A percentile compares a stretch with the other conserved stretches of the same genome.
phyloP scores from a whole-genome alignment of 805 yeast species.

The Candida ortonii region DNA sequence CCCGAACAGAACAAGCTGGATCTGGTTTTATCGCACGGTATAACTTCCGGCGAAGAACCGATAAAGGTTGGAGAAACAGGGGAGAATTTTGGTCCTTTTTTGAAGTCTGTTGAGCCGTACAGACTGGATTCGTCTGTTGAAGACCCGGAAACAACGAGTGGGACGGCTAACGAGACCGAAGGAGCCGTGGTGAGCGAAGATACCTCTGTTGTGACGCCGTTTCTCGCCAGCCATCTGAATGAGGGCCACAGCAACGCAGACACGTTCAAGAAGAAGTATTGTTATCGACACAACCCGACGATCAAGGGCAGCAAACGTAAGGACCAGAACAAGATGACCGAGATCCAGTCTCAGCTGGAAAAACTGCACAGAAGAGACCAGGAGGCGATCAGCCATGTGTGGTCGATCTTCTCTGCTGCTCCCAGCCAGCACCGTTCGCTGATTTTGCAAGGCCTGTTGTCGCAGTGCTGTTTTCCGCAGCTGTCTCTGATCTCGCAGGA shows the following conservation, averaged over 20 bases:
- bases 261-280: conserved; percentile 64
- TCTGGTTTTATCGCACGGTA: conserved; percentile 17
- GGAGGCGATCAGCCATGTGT: conserved; percentile 73
- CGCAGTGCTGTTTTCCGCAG: conserved; percentile 95
- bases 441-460: conserved; percentile 76
- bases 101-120: no score
- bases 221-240: conserved; percentile 32
- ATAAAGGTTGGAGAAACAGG: background rate
- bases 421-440: conserved; percentile 67
- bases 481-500: conserved; percentile 81
- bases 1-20: conserved; percentile 21
- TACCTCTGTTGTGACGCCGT: conserved; percentile 34
- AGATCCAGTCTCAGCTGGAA: conserved; percentile 57
- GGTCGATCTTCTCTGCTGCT: conserved; percentile 80
- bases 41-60: conserved; percentile 5
- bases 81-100: no score
- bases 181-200: conserved; percentile 8
- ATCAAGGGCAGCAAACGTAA: conserved; percentile 67
- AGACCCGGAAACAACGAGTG: no score
- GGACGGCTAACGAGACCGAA: no score
- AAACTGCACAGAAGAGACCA: conserved; percentile 67
- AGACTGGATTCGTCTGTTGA: no score
- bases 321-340: conserved; percentile 61
- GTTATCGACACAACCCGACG: conserved; percentile 93
- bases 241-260: conserved; percentile 35